Conservation (phyloP, 306 rosid genomes). For the Inga leiocalycina region DNA sequence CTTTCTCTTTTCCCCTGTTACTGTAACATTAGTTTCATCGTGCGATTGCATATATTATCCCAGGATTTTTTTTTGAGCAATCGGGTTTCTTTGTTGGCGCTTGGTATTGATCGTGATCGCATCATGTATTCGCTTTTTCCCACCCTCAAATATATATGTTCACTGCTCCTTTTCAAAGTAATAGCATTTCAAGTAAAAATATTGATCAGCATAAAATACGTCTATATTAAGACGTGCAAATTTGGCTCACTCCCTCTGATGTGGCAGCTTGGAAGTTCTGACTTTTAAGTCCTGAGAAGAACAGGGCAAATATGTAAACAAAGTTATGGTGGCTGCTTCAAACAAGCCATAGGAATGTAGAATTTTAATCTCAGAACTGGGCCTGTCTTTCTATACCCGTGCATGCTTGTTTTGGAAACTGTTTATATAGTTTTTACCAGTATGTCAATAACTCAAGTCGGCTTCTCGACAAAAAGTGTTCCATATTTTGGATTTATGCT, state of each 20-base stretch:
- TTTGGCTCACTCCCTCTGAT: neutral
- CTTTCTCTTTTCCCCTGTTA: conserved; percentile 22
- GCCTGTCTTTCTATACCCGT: neutral
- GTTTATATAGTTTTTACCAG: neutral
- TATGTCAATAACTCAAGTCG: conserved; percentile 10
- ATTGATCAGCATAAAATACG: neutral
- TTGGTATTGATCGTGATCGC: conserved; percentile 20
- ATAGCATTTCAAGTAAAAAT: neutral
- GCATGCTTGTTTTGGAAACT: neutral
- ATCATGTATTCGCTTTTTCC: neutral
- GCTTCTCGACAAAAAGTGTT: neutral
- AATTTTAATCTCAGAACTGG: conserved; percentile 1
- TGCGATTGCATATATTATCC: neutral
- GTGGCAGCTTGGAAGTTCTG: neutral
- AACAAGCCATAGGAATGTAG: conserved; percentile 2
- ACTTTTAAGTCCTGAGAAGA: neutral
- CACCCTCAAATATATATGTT: neutral
- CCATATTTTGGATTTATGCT: neutral
- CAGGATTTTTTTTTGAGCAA: neutral
- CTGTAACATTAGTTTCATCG: conserved; percentile 19
- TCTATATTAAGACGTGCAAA: neutral
- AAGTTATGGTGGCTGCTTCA: conserved; percentile 3
- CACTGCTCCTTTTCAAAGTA: neutral
- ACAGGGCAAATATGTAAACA: conserved; percentile 1
- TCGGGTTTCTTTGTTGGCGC: conserved; percentile 31